Base-by-base conservation (phyloP, 140 eudicot species). In the Senecio squalidus region DNA sequence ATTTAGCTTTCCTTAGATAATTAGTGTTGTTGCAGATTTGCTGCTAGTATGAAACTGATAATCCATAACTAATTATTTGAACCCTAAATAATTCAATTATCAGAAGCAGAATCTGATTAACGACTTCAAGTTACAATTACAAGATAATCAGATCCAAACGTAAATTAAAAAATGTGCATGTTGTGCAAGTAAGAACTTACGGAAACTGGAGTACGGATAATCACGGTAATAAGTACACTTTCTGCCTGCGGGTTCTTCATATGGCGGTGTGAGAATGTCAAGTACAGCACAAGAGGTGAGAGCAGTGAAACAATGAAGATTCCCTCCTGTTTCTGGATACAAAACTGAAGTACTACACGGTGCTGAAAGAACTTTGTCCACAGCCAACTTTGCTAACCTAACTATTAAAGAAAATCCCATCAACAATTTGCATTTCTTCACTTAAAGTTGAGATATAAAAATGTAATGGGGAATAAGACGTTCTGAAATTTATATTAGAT, bases 201-300 rank as follows among this genome's bases (percentile, higher is more conserved):
- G 28, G 58, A 86, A 74, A 74, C 68, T 79, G 23, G 92, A 75
- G 63, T 63, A 84, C 1, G 98, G 95, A 58, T 87, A 87, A 69
- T 92, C 98, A 26, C 80, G 92, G 80, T 87, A 87, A 69, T 87
- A 92, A 28, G 95, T 74, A 66, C 98, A 92, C 67, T 59, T 87
- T 73, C 98, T 72, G 77, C 98, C 96, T 28, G 89, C 91, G 69
- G 66, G 27, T 66, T 92, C 98, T 18, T 61, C 68, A 10, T 92
- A 92, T 30, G 98, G 95, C 34, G 98, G 98, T 9, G 96, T 78
- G 53, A 92, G 96, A 54, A 92, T 69, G 75, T 92, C 98, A 53
- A 92, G 83, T 39, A 92, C 89, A 38, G 98, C 98, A 79, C 98
- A 92, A 29, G 96, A 86, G 31, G 95, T 81, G 53, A 92, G 20